Conservation (phyloP, 208 protist genomes). For the Leishmania tropica region DNA sequence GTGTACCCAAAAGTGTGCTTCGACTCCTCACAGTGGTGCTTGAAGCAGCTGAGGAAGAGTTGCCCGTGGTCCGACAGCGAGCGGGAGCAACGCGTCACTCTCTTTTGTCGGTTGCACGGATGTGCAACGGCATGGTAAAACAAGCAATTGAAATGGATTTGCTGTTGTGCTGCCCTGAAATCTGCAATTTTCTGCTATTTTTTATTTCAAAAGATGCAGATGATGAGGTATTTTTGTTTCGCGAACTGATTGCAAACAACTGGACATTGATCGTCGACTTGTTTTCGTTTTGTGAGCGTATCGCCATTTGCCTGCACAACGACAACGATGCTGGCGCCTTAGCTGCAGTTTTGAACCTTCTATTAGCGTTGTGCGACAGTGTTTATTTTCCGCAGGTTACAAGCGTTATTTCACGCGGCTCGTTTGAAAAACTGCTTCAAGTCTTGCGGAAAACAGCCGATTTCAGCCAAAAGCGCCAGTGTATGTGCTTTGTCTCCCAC, state of each 20-base stretch:
- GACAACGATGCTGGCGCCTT: not conserved
- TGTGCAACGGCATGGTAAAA: constrained; percentile 13
- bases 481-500: not conserved
- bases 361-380: constrained; percentile 6
- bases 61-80: not conserved
- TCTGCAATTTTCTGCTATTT: constrained; percentile 26
- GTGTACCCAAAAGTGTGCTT: constrained; percentile 16
- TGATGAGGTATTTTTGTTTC: not conserved
- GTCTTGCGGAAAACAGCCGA: not conserved
- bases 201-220: constrained; percentile 8
- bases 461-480: not conserved
- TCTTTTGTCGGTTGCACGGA: not conserved
- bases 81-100: not conserved
- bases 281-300: constrained; percentile 9
- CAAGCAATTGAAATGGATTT: constrained; percentile 19
- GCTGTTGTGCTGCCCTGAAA: constrained; percentile 12
- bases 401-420: not conserved
- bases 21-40: constrained; percentile 8
- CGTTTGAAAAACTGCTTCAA: not conserved
- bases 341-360: constrained; percentile 1
- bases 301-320: not conserved
- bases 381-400: not conserved
- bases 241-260: constrained; percentile 16
- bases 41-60: not conserved
- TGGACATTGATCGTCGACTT: constrained; percentile 21